These are phyloP conservation scores for Pythium rishiriense DNA, from an alignment of 352 stramenopile species.

Conservation along the genomic window DNA sequence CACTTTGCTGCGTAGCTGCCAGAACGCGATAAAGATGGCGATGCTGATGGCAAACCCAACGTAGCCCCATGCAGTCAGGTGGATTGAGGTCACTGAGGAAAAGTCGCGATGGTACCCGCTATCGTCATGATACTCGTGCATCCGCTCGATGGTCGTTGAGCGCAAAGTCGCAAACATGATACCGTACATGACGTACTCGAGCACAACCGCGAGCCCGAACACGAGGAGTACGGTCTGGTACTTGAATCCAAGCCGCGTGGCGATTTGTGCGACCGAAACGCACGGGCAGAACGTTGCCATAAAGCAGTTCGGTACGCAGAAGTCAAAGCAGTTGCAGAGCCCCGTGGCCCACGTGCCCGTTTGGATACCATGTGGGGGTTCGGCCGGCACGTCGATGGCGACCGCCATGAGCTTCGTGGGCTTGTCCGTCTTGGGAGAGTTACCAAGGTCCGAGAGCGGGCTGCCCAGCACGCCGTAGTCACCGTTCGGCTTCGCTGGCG, in stretches of 20 bases:
- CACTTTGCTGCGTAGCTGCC: slow-evolving; percentile 7
- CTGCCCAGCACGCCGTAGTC: not conserved
- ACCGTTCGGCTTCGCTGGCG: not conserved
- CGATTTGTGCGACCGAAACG: slow-evolving; percentile 27
- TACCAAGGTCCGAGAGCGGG: slow-evolving; percentile 6
- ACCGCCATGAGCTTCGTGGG: slow-evolving; percentile 2
- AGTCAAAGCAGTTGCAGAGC: slow-evolving; percentile 28
- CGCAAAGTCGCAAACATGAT: not conserved
- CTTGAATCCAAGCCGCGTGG: slow-evolving; percentile 20
- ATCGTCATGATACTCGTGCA: slow-evolving; percentile 6
- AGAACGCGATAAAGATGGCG: slow-evolving; percentile 10
- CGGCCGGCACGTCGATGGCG: not conserved
- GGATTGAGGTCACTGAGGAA: not conserved
- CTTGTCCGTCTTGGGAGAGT: not conserved
- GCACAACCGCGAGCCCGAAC: slow-evolving; percentile 2
- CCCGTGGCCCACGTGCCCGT: slow-evolving; percentile 22
- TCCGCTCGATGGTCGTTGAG: not conserved
- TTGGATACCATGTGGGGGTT: not conserved
- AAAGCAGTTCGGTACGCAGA: slow-evolving; percentile 29
- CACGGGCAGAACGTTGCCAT: slow-evolving; percentile 33
- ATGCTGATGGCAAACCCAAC: slow-evolving; percentile 1
- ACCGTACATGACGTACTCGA: slow-evolving; percentile 11
- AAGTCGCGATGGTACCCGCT: not conserved
- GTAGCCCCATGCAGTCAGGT: slow-evolving; percentile 4
- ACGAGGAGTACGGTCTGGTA: slow-evolving; percentile 18